Conservation (phyloP, 805 yeast species). For the Ogataea glucozyma region DNA sequence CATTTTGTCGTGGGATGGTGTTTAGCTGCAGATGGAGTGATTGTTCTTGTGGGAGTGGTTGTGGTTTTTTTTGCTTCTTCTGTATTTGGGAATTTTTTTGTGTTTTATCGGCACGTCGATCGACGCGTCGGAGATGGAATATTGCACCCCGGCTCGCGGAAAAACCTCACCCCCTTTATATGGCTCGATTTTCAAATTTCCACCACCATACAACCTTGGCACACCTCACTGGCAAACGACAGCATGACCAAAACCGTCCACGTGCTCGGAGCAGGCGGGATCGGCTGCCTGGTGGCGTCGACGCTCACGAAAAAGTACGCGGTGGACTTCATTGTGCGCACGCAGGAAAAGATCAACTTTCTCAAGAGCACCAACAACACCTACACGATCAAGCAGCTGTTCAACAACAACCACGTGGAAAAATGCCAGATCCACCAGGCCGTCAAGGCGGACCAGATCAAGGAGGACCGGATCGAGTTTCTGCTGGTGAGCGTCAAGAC, state of each 20-base stretch:
- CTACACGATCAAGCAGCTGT: slow-evolving; percentile 27
- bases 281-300: slow-evolving; percentile 35
- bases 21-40: background rate
- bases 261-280: slow-evolving; percentile 38
- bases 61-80: background rate
- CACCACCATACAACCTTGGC: too few relatives aligned
- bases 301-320: slow-evolving; percentile 22
- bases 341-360: slow-evolving; percentile 23
- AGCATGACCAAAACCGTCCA: slow-evolving; percentile 20
- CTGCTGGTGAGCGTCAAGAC: slow-evolving; percentile 80
- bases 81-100: background rate
- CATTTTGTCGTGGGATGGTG: slow-evolving; percentile 4
- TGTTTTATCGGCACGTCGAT: background rate
- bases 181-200: background rate
- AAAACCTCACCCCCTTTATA: background rate
- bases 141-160: background rate
- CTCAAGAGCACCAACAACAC: slow-evolving; percentile 22
- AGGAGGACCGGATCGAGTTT: slow-evolving; percentile 25
- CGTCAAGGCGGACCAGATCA: slow-evolving; percentile 18
- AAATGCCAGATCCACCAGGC: slow-evolving; percentile 22
- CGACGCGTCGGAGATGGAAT: slow-evolving; percentile 1
- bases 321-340: slow-evolving; percentile 32
- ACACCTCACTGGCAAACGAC: background rate
- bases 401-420: slow-evolving; percentile 19
- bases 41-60: background rate